These are phyloP conservation scores for Suillus weaverae DNA, from an alignment of 768 basidiomycete genomes.

Conservation along the genomic window DNA sequence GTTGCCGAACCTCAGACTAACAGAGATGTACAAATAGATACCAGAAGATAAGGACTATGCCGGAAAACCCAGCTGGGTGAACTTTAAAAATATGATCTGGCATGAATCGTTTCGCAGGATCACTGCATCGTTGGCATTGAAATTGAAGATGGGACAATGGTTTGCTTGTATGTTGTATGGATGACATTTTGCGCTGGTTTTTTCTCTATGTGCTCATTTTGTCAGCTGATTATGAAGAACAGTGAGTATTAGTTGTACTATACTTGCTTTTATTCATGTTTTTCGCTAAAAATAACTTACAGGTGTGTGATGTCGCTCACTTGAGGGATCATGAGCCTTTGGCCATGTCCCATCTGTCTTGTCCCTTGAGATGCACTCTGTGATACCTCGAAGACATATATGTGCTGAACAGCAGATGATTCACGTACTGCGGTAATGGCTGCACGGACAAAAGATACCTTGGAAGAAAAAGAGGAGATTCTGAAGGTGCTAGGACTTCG, in stretches of 20 bases:
- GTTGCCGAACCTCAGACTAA: neutral
- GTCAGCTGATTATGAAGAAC: constrained; percentile 38
- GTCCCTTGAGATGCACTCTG: constrained; percentile 29
- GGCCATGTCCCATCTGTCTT: constrained; percentile 39
- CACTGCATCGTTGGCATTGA: neutral
- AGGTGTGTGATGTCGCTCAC: constrained; percentile 38
- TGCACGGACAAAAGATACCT: constrained; percentile 16
- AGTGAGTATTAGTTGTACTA: constrained; percentile 28
- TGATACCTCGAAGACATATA: constrained; percentile 12
- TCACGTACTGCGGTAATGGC: neutral
- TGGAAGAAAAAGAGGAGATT: constrained; percentile 17
- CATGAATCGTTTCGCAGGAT: constrained; percentile 11
- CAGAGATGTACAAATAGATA: constrained; percentile 1
- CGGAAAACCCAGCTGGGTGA: constrained; percentile 7
- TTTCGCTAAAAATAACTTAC: neutral
- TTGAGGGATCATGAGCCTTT: constrained; percentile 24
- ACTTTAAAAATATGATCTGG: constrained; percentile 13
- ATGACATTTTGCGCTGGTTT: constrained; percentile 25
- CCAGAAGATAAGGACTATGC: constrained; percentile 8
- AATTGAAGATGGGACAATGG: constrained; percentile 9
- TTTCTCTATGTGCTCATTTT: constrained; percentile 25
- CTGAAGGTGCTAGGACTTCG: constrained; percentile 18
- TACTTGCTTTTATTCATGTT: neutral
- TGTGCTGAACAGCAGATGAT: constrained; percentile 21
- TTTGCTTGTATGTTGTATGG: constrained; percentile 33